These are phyloP conservation scores for Apophysomyces ossiformis DNA, from an alignment of 371 early-diverging fungal species.

Conservation along the genomic window DNA sequence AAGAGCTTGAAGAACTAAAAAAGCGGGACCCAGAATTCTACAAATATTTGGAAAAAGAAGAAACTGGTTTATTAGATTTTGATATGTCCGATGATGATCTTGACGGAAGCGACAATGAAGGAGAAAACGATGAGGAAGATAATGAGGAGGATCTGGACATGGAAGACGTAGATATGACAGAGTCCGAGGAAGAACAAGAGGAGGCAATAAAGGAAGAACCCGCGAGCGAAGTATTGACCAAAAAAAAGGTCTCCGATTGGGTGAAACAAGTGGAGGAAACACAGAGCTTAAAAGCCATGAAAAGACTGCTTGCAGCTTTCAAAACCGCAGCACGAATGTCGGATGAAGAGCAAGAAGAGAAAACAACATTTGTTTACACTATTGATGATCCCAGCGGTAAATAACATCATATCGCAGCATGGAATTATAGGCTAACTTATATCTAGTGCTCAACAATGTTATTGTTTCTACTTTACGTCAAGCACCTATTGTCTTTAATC, in stretches of 20 bases:
- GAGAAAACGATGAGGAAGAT: conserved; percentile 33
- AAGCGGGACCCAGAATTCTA: conserved; percentile 90
- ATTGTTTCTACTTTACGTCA: conserved; percentile 65
- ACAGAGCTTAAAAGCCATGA: conserved; percentile 46
- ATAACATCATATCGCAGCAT: neutral
- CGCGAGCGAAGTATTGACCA: conserved; percentile 55
- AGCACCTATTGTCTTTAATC: conserved; percentile 61
- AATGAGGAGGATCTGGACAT: conserved; percentile 23
- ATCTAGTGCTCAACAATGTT: conserved; percentile 79
- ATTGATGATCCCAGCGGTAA: conserved; percentile 69
- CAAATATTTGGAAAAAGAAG: conserved; percentile 87
- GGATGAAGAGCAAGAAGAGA: conserved; percentile 64
- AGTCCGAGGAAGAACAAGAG: conserved; percentile 21
- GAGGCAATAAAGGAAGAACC: conserved; percentile 12
- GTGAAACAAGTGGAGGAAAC: conserved; percentile 58
- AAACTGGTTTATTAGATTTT: conserved; percentile 79
- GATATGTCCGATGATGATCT: conserved; percentile 65
- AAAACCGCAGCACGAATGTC: conserved; percentile 81
- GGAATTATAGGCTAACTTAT: neutral
- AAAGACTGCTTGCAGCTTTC: conserved; percentile 80
- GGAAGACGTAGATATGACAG: conserved; percentile 18
- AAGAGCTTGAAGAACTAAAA: conserved; percentile 76
- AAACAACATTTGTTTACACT: conserved; percentile 57
- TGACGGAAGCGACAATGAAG: conserved; percentile 53
- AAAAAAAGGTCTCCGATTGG: conserved; percentile 77